These are phyloP conservation scores for Penicillium goetzii DNA, from an alignment of 495 filamentous ascomycete species.

Conservation along the genomic window DNA sequence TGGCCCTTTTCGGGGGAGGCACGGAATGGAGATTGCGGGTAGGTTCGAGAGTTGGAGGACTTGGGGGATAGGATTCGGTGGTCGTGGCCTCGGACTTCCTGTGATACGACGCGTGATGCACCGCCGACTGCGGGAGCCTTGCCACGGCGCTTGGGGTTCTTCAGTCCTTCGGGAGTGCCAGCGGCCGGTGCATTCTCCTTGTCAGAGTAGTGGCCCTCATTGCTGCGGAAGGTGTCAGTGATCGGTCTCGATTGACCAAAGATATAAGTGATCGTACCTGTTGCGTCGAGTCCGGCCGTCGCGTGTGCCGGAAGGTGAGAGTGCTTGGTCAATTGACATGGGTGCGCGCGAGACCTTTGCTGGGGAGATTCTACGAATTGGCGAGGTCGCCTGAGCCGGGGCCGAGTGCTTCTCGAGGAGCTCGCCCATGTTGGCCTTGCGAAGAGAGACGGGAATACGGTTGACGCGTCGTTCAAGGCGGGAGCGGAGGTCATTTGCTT, in stretches of 20 bases:
- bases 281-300: slow-evolving; percentile 57
- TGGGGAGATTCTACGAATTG: slow-evolving; percentile 36
- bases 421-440: slow-evolving; percentile 83
- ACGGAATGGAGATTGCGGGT: slow-evolving; percentile 61
- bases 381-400: slow-evolving; percentile 34
- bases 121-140: slow-evolving; percentile 43
- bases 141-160: slow-evolving; percentile 64
- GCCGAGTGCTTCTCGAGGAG: slow-evolving; percentile 63
- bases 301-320: slow-evolving; percentile 32
- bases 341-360: slow-evolving; percentile 36
- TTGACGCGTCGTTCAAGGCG: slow-evolving; percentile 95
- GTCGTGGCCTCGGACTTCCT: slow-evolving; percentile 49
- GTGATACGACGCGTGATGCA: slow-evolving; percentile 55
- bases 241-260: neutral
- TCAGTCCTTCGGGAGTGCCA: slow-evolving; percentile 45
- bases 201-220: slow-evolving; percentile 67
- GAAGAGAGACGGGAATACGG: slow-evolving; percentile 79
- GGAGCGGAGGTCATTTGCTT: slow-evolving; percentile 79
- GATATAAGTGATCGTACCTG: slow-evolving; percentile 55
- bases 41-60: slow-evolving; percentile 74
- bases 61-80: slow-evolving; percentile 76
- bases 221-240: slow-evolving; percentile 46
- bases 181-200: slow-evolving; percentile 72
- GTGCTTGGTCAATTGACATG: slow-evolving; percentile 38
- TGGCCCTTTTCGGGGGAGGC: slow-evolving; percentile 49